A percentile compares a stretch with the other conserved stretches of the same genome.
Conservation (phyloP, 257 asterid genomes). For the Pogostemon cablin region DNA sequence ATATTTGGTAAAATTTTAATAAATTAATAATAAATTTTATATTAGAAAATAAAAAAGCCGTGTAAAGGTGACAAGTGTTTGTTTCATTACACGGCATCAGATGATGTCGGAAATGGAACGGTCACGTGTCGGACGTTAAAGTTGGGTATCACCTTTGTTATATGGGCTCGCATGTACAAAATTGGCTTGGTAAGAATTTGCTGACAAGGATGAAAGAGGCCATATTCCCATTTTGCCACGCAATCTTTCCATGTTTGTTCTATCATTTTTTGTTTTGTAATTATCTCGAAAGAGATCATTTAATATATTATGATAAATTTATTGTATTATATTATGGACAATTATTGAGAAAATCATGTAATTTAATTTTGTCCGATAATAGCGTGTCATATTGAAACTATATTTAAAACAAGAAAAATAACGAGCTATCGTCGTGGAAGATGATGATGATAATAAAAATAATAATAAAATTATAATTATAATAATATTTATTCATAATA, state of each 20-base stretch:
- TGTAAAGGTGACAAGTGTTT: too few relatives aligned
- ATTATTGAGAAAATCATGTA: background rate
- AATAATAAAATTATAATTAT: too few relatives aligned
- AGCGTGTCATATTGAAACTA: background rate
- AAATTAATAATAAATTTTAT: background rate
- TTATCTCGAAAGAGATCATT: background rate
- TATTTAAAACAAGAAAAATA: too few relatives aligned
- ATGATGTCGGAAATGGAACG: too few relatives aligned
- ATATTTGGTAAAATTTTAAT: background rate
- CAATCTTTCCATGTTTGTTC: background rate
- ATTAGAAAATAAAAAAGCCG: too few relatives aligned
- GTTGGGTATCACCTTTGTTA: slow-evolving; percentile 25
- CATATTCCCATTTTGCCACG: slow-evolving; percentile 29
- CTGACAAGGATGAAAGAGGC: slow-evolving; percentile 29
- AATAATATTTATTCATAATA: too few relatives aligned
- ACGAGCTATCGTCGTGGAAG: too few relatives aligned
- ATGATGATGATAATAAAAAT: too few relatives aligned
- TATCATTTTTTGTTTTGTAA: background rate
- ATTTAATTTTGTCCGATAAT: background rate
- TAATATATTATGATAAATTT: background rate
- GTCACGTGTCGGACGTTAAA: slow-evolving; percentile 20
- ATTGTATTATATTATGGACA: background rate
- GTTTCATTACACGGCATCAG: too few relatives aligned
- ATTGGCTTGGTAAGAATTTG: background rate
- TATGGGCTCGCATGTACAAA: slow-evolving; percentile 26